phyloP scores from a whole-genome alignment of 768 basidiomycete species.

The Tulasnella sp. region DNA sequence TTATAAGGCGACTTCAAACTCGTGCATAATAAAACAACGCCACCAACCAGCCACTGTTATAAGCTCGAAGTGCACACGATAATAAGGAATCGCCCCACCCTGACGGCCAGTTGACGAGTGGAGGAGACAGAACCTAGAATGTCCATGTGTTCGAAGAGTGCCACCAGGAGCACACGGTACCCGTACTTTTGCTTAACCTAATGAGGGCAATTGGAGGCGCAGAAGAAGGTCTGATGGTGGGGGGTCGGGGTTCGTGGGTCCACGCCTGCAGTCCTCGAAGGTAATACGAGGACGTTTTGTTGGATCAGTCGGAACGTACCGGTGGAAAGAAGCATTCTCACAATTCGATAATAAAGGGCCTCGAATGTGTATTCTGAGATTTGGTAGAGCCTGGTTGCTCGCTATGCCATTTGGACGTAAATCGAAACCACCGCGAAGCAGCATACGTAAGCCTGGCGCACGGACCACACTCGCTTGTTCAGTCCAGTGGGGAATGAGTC shows the following conservation, averaged over 20 bases:
- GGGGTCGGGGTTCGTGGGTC: neutral
- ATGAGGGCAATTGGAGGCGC: neutral
- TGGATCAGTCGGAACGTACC: neutral
- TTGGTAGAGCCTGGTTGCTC: no score
- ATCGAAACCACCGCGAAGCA: neutral
- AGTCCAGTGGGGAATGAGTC: constrained; percentile 1
- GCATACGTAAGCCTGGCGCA: neutral
- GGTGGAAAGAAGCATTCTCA: neutral
- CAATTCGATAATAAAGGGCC: neutral
- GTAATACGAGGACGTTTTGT: neutral
- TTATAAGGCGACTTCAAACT: no score
- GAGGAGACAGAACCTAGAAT: neutral
- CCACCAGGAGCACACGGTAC: neutral
- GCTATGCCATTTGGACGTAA: neutral
- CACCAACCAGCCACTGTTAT: neutral
- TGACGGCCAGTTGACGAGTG: neutral
- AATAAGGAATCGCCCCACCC: neutral
- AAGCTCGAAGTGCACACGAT: neutral
- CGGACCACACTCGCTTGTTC: neutral
- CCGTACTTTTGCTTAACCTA: neutral
- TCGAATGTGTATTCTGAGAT: neutral
- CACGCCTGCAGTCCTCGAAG: neutral
- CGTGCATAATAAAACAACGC: neutral
- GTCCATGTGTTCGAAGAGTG: neutral
- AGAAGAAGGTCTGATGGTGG: neutral